Conservation (phyloP, 2,329 filamentous ascomycete species). For the Xylariaceae sp. region DNA sequence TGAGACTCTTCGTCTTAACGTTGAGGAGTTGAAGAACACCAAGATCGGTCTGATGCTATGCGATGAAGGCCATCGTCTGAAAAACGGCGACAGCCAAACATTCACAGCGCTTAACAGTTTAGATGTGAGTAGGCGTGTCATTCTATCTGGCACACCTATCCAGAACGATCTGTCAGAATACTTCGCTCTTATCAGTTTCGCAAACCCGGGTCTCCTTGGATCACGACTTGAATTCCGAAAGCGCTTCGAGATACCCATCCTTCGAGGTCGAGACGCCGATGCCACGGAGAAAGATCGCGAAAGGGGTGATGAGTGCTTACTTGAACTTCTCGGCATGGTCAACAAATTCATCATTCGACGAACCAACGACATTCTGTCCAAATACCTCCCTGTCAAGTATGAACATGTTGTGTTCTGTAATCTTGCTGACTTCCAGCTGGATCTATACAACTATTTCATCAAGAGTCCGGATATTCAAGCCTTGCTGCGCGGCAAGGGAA, state of each 20-base stretch:
- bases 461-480: conserved; percentile 92
- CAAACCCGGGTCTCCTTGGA: conserved; percentile 87
- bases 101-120: conserved; percentile 86
- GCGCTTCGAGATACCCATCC: conserved; percentile 85
- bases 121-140: conserved; percentile 86
- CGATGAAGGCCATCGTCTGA: conserved; percentile 92
- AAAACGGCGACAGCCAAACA: conserved; percentile 94
- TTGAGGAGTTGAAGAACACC: conserved; percentile 82
- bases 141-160: conserved; percentile 93
- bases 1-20: conserved; percentile 86
- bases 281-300: conserved; percentile 77
- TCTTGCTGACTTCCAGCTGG: conserved; percentile 84
- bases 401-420: conserved; percentile 99
- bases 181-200: conserved; percentile 92
- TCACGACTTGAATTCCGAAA: conserved; percentile 89
- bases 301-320: conserved; percentile 76
- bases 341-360: conserved; percentile 98
- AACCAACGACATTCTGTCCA: conserved; percentile 95
- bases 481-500: conserved; percentile 85
- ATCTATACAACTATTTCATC: conserved; percentile 95
- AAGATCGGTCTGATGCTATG: conserved; percentile 90
- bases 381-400: conserved; percentile 97
- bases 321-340: conserved; percentile 75
- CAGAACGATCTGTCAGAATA: conserved; percentile 99
- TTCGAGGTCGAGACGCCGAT: conserved; percentile 84